phyloP scores from a whole-genome alignment of 345 rosid species.

The Psidium friedrichsthalianum region DNA sequence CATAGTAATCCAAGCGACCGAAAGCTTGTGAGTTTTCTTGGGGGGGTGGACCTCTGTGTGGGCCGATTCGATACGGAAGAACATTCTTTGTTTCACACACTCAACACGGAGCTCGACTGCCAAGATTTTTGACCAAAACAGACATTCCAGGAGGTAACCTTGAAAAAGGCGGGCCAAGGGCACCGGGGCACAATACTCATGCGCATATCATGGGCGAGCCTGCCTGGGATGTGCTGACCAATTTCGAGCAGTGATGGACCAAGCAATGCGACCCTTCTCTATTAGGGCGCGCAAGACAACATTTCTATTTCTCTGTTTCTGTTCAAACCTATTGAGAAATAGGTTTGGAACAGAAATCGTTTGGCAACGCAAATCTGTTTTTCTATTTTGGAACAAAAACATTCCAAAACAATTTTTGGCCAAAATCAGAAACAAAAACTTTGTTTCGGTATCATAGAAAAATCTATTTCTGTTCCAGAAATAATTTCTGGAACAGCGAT shows the following conservation, averaged over 20 bases:
- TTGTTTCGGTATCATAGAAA: no score
- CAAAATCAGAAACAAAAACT: no score
- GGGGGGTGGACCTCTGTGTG: conserved; percentile 76
- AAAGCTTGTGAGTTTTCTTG: conserved; percentile 74
- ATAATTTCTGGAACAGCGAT: no score
- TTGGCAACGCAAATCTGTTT: no score
- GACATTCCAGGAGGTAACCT: conserved; percentile 53
- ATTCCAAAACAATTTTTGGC: no score
- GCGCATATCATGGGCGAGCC: conserved; percentile 57
- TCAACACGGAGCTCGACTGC: conserved; percentile 26
- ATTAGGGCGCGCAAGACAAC: no score
- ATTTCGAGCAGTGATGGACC: conserved; percentile 90
- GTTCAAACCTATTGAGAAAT: no score
- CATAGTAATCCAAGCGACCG: conserved; percentile 18
- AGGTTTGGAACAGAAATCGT: no score
- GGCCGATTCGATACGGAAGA: conserved; percentile 77
- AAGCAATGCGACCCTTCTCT: no score
- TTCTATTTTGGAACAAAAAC: no score
- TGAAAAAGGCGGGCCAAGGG: conserved; percentile 83
- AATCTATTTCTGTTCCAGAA: no score
- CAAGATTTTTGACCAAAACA: conserved; percentile 66
- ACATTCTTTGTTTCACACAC: conserved; percentile 67
- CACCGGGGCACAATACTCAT: conserved; percentile 90
- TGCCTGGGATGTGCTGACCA: conserved; percentile 59
- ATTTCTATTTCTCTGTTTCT: no score